These are phyloP conservation scores for Rutstroemia sp. DNA, from an alignment of 2,329 filamentous ascomycete species.

Conservation along the genomic window DNA sequence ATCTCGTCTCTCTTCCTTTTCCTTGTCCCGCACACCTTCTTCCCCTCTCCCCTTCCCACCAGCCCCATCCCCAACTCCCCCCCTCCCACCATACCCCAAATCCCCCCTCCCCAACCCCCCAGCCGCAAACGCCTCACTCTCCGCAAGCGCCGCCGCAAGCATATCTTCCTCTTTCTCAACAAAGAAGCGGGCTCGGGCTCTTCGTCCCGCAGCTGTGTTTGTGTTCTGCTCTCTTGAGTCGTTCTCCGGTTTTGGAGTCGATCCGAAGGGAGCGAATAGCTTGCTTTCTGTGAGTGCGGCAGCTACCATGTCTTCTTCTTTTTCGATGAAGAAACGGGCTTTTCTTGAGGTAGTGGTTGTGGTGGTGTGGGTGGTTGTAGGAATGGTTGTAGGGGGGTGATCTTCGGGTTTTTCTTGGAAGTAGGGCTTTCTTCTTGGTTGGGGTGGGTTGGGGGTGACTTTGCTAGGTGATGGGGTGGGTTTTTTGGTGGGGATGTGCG, in stretches of 20 bases:
- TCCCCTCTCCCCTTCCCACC: too few species aligned
- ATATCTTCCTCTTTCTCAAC: constrained; percentile 24
- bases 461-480: background rate
- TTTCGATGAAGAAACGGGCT: constrained; percentile 23
- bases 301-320: constrained; percentile 20
- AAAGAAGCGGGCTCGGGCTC: constrained; percentile 18
- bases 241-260: background rate
- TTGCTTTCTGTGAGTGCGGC: constrained; percentile 20
- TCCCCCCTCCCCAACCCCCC: background rate
- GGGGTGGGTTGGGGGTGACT: background rate
- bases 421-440: background rate
- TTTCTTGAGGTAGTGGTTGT: constrained; percentile 6
- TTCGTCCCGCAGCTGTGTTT: background rate
- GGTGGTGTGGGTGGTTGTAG: background rate
- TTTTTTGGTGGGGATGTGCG: background rate
- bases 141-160: constrained; percentile 17
- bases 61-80: background rate
- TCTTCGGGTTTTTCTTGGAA: background rate
- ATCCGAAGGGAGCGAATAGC: background rate
- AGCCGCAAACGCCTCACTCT: constrained; percentile 10
- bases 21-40: background rate
- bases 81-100: background rate
- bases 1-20: background rate
- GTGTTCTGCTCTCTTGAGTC: too few species aligned
- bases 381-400: background rate